phyloP scores from a whole-genome alignment of 2,329 filamentous ascomycete species.

The Neurospora sp. region DNA sequence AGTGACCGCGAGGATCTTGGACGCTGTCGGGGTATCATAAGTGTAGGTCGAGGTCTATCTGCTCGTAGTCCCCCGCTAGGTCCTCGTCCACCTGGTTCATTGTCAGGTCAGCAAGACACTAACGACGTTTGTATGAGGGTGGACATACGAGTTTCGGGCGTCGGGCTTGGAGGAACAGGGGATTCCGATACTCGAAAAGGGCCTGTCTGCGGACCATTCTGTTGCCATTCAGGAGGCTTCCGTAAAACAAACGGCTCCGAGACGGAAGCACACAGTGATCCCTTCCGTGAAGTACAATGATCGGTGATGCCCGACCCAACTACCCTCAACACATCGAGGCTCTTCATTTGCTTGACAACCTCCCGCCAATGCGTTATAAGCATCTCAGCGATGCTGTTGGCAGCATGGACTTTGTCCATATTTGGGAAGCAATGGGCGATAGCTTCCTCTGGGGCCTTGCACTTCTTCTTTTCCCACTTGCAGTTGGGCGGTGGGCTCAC shows the following conservation, averaged over 20 bases:
- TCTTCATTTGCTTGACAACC: constrained; percentile 49
- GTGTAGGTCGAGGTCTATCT: constrained; percentile 1
- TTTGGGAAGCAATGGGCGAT: constrained; percentile 9
- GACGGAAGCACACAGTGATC: constrained; percentile 27
- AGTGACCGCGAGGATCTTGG: constrained; percentile 11
- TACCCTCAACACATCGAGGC: constrained; percentile 26
- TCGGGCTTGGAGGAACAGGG: constrained; percentile 28
- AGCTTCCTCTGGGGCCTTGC: constrained; percentile 14
- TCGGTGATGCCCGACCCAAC: neutral
- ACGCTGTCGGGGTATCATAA: constrained; percentile 13
- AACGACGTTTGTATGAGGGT: neutral
- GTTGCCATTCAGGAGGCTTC: constrained; percentile 28
- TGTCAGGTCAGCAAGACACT: constrained; percentile 2
- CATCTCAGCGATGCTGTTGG: constrained; percentile 54
- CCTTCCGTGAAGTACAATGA: constrained; percentile 8
- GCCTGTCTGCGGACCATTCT: constrained; percentile 9
- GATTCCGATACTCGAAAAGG: constrained; percentile 21
- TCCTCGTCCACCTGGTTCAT: constrained; percentile 4
- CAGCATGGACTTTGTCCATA: constrained; percentile 47
- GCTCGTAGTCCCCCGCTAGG: constrained; percentile 3
- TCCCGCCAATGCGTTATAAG: constrained; percentile 56
- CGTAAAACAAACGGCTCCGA: constrained; percentile 31
- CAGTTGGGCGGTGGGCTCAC: constrained; percentile 30
- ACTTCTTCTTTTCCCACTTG: constrained; percentile 30
- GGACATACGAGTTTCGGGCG: constrained; percentile 15